These are phyloP conservation scores for Pleurozium schreberi DNA, from an alignment of 225 moss, liverwort and hornwort species.

Conservation along the genomic window DNA sequence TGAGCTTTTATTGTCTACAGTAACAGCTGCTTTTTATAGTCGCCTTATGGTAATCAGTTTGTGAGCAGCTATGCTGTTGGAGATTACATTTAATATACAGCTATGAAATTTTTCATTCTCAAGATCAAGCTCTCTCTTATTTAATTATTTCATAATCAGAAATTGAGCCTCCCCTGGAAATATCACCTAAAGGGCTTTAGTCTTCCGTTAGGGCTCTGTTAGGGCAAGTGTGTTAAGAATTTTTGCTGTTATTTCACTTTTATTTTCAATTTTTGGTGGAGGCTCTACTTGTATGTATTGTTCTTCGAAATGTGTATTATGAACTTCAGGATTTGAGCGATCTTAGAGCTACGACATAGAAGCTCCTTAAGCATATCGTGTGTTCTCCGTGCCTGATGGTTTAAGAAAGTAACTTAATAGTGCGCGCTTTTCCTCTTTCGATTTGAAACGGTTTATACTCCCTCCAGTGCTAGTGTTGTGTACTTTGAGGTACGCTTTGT, in stretches of 20 bases:
- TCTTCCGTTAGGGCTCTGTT: neutral
- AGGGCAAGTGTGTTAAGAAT: neutral
- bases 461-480: neutral
- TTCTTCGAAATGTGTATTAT: neutral
- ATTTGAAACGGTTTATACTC: neutral
- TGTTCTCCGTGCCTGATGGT: neutral
- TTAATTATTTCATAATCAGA: neutral
- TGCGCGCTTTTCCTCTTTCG: neutral
- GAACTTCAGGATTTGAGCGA: neutral
- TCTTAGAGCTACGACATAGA: neutral
- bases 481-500: neutral
- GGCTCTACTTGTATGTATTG: neutral
- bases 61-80: neutral
- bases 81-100: neutral
- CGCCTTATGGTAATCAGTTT: neutral
- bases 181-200: neutral
- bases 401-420: neutral
- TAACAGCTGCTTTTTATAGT: neutral
- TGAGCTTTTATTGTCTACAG: neutral
- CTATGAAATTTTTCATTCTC: neutral
- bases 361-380: neutral
- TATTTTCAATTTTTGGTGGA: neutral
- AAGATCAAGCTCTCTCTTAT: neutral
- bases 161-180: neutral
- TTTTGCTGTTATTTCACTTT: neutral